phyloP scores from a whole-genome alignment of 257 asterid species.

The Nicotiana undulata region DNA sequence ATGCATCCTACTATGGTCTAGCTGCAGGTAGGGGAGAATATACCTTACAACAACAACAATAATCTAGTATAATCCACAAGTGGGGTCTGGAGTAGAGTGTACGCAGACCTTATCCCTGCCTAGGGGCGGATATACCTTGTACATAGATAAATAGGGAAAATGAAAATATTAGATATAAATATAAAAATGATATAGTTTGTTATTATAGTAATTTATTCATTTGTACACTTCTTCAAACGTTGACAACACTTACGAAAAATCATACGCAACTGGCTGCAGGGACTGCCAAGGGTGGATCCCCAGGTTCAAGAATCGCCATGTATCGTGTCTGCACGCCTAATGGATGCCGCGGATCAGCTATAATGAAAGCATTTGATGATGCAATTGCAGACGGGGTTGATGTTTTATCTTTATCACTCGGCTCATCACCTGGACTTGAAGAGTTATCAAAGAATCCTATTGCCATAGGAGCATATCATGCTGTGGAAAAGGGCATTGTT shows the following conservation, averaged over 20 bases:
- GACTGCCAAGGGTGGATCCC: slow-evolving; percentile 63
- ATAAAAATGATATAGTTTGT: no score
- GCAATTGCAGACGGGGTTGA: slow-evolving; percentile 63
- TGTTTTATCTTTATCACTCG: slow-evolving; percentile 55
- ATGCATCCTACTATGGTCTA: slow-evolving; percentile 58
- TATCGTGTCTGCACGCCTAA: slow-evolving; percentile 44
- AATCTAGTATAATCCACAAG: no score
- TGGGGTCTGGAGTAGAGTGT: no score
- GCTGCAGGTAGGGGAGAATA: slow-evolving; percentile 33
- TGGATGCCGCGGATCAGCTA: slow-evolving; percentile 59
- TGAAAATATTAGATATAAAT: no score
- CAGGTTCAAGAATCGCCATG: slow-evolving; percentile 60
- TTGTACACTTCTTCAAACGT: no score
- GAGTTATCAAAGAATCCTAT: slow-evolving; percentile 39
- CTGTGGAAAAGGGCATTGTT: slow-evolving; percentile 44
- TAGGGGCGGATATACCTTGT: no score
- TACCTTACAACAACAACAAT: no score
- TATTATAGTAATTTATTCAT: no score
- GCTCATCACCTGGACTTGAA: slow-evolving; percentile 17
- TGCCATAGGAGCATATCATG: slow-evolving; percentile 67
- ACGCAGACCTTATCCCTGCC: no score
- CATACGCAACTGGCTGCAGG: slow-evolving; percentile 31
- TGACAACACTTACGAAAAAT: no score
- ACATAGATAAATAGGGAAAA: no score
- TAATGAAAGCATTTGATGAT: slow-evolving; percentile 53